Evolutionary conservation across 2,329 filamentous ascomycete genomes (phyloP), one percentile per base, ranked within the genome.

Genomic region (Fusarium azukiicola): DNA sequence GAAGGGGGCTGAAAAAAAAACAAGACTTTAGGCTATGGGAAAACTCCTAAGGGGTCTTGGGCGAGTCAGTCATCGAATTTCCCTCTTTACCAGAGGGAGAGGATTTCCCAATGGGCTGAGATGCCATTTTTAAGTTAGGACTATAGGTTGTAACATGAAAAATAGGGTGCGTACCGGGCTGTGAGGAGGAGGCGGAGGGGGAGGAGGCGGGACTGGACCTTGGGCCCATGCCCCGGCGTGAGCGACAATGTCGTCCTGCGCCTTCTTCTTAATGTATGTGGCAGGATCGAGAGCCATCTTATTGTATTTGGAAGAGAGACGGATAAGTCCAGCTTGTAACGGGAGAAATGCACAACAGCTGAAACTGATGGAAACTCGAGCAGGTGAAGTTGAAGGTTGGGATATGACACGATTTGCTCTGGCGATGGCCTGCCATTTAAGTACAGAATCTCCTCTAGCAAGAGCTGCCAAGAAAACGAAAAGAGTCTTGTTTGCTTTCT

Each of bases 191-290:
- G 63, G 19, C 47, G 42, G 13, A 32, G 40, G 61, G 21, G 61
- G 40, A 21, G 36, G 61, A 66, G 63, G 19, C 47, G 42, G 13
- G 40, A 46, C 44, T n/a, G 21, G 42, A 23, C 19, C 63, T 46
- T 66, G 27, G 13, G 63, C 27, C 63, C 63, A 66, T 10, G 63
- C 63, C 36, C 63, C 63, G 2, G 63, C 44, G 21, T 66, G 63
- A 16, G 63, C 63, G 42, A 66, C 42, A 47, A 49, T 46, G 17
- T 46, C 44, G 63, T 66, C 32, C 32, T 66, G 63, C 19, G 63
- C 36, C 63, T 66, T 66, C 19, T 66, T 66, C 63, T 66, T 46
- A 23, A 23, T 66, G 42, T 66, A 27, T 19, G 47, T 46, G 44
- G 38, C 27, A 16, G 63, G 63, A 46, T 66, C 63, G 6, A 66